Conservation (phyloP, 208 protist genomes). For the Porcisia deanei region DNA sequence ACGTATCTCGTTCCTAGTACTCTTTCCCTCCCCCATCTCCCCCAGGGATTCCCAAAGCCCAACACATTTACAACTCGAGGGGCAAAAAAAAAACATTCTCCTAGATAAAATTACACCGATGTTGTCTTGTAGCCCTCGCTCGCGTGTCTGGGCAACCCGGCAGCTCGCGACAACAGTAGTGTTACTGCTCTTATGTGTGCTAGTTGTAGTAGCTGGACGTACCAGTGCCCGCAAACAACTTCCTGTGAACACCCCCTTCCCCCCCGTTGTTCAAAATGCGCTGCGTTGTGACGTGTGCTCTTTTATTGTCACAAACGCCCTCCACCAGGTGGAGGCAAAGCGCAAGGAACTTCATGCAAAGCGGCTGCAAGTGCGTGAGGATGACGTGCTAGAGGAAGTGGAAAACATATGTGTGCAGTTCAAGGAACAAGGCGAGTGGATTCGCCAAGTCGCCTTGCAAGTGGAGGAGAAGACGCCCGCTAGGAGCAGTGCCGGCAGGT, state of each 20-base stretch:
- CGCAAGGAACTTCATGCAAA: constrained; percentile 24
- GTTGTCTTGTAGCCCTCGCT: neutral
- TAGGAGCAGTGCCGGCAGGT: neutral
- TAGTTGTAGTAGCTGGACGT: neutral
- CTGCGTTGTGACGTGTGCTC: constrained; percentile 67
- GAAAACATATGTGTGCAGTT: constrained; percentile 78
- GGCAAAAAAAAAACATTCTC: neutral
- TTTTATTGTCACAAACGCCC: constrained; percentile 44
- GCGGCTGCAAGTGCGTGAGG: constrained; percentile 58
- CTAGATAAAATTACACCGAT: neutral
- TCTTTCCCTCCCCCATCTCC: neutral
- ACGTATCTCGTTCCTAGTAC: too few species aligned
- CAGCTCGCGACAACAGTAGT: neutral
- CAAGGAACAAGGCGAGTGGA: constrained; percentile 67
- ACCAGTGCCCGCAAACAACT: constrained; percentile 42
- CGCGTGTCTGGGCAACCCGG: neutral
- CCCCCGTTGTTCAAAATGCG: constrained; percentile 44
- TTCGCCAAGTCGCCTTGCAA: constrained; percentile 49
- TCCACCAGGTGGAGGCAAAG: constrained; percentile 33
- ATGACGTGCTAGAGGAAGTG: constrained; percentile 62
- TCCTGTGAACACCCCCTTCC: constrained; percentile 47
- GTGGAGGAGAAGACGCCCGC: constrained; percentile 22
- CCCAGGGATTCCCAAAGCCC: neutral
- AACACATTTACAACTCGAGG: too few species aligned
- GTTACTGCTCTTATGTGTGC: constrained; percentile 13